These are phyloP conservation scores for Trichoderma sp. DNA, from an alignment of 2,329 filamentous ascomycete genomes.

Conservation along the genomic window DNA sequence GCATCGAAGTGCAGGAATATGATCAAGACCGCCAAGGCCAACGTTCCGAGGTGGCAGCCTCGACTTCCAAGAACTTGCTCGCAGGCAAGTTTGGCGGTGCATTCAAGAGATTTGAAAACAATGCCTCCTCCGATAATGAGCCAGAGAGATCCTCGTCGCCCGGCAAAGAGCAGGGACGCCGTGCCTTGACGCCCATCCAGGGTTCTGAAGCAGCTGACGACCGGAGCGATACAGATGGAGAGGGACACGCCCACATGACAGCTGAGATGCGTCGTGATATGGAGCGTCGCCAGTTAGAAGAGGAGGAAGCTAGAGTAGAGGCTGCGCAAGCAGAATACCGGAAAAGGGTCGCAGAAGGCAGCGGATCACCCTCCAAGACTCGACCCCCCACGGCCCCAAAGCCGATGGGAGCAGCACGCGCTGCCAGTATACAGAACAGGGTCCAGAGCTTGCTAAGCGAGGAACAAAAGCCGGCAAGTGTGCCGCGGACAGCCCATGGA, in stretches of 20 bases:
- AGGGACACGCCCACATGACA: constrained; percentile 67
- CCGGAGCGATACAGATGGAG: constrained; percentile 57
- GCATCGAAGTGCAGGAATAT: constrained; percentile 51
- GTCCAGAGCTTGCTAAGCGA: constrained; percentile 84
- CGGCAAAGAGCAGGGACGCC: constrained; percentile 46
- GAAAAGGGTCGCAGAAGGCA: constrained; percentile 60
- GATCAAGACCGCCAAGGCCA: constrained; percentile 57
- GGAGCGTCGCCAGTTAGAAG: constrained; percentile 74
- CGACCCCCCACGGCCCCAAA: constrained; percentile 42
- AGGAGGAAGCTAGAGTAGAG: constrained; percentile 88
- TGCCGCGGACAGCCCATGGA: constrained; percentile 74
- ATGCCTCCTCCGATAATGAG: constrained; percentile 30
- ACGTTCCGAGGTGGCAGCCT: constrained; percentile 67
- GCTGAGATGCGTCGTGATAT: constrained; percentile 89
- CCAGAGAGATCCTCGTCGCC: constrained; percentile 46
- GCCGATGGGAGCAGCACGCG: constrained; percentile 60
- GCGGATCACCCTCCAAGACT: constrained; percentile 34
- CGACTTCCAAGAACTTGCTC: constrained; percentile 78
- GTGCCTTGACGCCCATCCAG: constrained; percentile 65
- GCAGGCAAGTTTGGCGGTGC: constrained; percentile 88
- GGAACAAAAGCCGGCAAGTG: constrained; percentile 57
- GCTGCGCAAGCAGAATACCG: constrained; percentile 87
- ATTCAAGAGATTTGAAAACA: constrained; percentile 83
- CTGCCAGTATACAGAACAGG: constrained; percentile 85
- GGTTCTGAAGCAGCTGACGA: constrained; percentile 67